A percentile compares a stretch with the other conserved stretches of the same genome.
These are phyloP conservation scores for Fennellomyces sp. DNA, from an alignment of 371 early-diverging fungal genomes.

Conservation along the genomic window DNA sequence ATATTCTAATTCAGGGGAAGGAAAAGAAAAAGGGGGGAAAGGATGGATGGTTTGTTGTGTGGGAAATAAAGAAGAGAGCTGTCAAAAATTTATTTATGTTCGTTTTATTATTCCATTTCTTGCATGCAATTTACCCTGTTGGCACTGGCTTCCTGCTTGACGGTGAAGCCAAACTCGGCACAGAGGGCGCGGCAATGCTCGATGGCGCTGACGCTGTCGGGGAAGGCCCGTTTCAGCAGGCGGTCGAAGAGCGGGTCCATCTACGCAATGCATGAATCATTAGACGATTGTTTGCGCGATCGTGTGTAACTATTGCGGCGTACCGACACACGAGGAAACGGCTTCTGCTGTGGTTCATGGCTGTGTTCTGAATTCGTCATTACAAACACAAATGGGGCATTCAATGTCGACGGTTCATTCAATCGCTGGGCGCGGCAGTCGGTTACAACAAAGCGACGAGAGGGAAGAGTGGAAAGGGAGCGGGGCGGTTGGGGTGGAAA, in stretches of 20 bases:
- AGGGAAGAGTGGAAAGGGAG: neutral
- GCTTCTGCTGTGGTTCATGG: slow-evolving; percentile 6
- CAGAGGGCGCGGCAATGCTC: slow-evolving; percentile 41
- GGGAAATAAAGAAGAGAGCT: neutral
- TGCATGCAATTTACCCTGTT: slow-evolving; percentile 33
- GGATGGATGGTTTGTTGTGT: neutral
- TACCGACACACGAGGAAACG: slow-evolving; percentile 17
- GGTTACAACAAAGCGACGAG: neutral
- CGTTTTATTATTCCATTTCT: slow-evolving; percentile 4
- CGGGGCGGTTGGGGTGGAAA: neutral
- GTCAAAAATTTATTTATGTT: too few species aligned
- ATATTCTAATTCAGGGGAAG: slow-evolving; percentile 22
- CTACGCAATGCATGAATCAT: slow-evolving; percentile 13
- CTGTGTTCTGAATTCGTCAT: slow-evolving; percentile 20
- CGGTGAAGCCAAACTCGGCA: slow-evolving; percentile 39
- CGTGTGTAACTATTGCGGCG: slow-evolving; percentile 3
- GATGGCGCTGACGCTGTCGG: slow-evolving; percentile 35
- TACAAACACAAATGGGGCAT: neutral
- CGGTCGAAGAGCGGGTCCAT: slow-evolving; percentile 40
- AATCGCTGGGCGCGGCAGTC: neutral
- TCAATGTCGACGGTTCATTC: slow-evolving; percentile 9
- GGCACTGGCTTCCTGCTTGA: slow-evolving; percentile 39
- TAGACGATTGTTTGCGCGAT: neutral
- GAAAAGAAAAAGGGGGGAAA: neutral
- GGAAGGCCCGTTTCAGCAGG: slow-evolving; percentile 32